Evolutionary conservation across 2,329 filamentous ascomycete genomes (phyloP).

Genomic region (Cercospora sp.): DNA sequence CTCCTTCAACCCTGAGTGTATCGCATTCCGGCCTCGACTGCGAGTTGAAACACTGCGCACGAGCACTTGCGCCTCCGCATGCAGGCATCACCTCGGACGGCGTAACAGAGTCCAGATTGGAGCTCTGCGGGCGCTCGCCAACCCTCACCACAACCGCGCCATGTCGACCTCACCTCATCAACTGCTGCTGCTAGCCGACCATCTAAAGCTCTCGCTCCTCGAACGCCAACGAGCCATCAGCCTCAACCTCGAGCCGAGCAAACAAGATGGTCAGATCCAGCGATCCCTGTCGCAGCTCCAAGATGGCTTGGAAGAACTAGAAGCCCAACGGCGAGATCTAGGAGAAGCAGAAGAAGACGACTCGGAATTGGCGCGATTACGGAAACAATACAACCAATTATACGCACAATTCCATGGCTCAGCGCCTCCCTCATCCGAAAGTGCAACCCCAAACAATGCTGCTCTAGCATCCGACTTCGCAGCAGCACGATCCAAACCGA

Average conservation of each 20-base stretch:
- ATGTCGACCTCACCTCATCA: conserved; percentile 56
- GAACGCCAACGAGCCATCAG: conserved; percentile 85
- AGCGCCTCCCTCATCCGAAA: conserved; percentile 52
- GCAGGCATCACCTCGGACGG: conserved; percentile 11
- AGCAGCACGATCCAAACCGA: conserved; percentile 55
- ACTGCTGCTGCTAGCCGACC: conserved; percentile 89
- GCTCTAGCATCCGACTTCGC: conserved; percentile 63
- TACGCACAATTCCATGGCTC: conserved; percentile 75
- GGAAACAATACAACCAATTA: conserved; percentile 73
- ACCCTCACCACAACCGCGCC: background rate
- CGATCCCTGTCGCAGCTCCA: conserved; percentile 83
- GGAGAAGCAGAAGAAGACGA: conserved; percentile 55
- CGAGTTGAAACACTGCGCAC: conserved; percentile 2
- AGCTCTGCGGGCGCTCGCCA: background rate
- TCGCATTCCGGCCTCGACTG: conserved; percentile 1
- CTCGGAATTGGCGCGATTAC: conserved; percentile 67
- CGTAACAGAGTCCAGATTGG: conserved; percentile 1
- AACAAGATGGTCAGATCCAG: conserved; percentile 85
- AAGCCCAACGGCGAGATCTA: conserved; percentile 62
- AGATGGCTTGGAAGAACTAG: conserved; percentile 72
- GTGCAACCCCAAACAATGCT: conserved; percentile 65
- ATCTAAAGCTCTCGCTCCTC: conserved; percentile 92
- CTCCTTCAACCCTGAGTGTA: background rate
- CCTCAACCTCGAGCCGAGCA: conserved; percentile 73
- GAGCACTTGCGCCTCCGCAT: conserved; percentile 6